Evolutionary conservation across 2,329 filamentous ascomycete species (phyloP), one percentile per base, ranked within the genome.

Genomic region (Cladophialophora bantiana): DNA sequence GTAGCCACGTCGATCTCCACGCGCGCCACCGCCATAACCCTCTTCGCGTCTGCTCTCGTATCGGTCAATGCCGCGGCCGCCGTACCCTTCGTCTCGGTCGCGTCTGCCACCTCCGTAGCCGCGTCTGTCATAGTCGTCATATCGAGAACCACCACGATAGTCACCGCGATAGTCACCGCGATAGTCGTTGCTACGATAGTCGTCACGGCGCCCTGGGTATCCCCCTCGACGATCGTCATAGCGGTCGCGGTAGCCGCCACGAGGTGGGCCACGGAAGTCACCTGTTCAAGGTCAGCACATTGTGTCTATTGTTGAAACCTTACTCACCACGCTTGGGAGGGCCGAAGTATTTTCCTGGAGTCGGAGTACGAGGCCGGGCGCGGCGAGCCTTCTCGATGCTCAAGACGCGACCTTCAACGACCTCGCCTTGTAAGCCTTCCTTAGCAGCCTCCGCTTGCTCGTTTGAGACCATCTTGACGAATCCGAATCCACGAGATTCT

Each of bases 361-460:
- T 99, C 40, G 95, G 95, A 65, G 94, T 98, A 77, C 95, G 92
- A 75, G 95, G 95, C 73, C 93, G 91, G 78, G 92, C 92, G 80
- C 95, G 93, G 76, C 95, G 93, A 76, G 95, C 95, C 87, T 98
- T 99, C 85, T 99, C 95, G 73, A 99, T 98, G 86, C 94, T 97
- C 75, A 99, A 83, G 69, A 94, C 97, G 74, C 95, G 91, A 68
- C 95, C 95, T 77, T 99, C 94, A 72, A 97, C 93, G 73, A 93
- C 88, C 80, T 98, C 94, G 77, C 94, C 94, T 80, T 98, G 94
- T 36, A 99, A 86, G 62, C 92, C 94, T 76, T 98, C 95, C 84
- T 95, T 97, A 73, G 95, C 95, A 73, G 95, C 94, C 80, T 99
- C 95, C 71, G 95, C 95, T 81, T 97, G 92, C 64, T 98, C 94